Percentiles rank a stretch among this genome's conserved stretches.
These are phyloP conservation scores for Fusarium sp. DNA, from an alignment of 2,329 filamentous ascomycete species.

Conservation along the genomic window DNA sequence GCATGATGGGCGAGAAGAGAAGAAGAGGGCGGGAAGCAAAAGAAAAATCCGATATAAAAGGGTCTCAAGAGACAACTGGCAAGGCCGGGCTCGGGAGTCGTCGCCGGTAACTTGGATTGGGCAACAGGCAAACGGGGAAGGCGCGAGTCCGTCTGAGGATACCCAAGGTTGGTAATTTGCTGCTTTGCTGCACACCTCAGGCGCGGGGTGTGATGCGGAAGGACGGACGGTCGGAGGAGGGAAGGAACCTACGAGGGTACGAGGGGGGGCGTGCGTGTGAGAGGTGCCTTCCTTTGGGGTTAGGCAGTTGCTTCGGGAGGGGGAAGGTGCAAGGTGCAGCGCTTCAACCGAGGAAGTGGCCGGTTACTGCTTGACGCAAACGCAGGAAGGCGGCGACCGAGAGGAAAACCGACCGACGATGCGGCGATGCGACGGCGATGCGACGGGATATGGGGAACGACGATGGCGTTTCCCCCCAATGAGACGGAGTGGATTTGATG, in stretches of 20 bases:
- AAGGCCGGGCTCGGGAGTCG: slow-evolving; percentile 39
- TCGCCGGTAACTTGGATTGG: slow-evolving; percentile 30
- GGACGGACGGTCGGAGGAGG: slow-evolving; percentile 29
- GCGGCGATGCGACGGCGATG: slow-evolving; percentile 30
- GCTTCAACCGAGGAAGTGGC: slow-evolving; percentile 44
- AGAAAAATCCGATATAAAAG: slow-evolving; percentile 40
- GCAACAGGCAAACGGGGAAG: slow-evolving; percentile 25
- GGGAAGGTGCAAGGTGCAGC: slow-evolving; percentile 21
- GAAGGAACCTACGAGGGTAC: not conserved
- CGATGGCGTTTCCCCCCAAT: slow-evolving; percentile 39
- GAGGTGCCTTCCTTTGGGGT: slow-evolving; percentile 21
- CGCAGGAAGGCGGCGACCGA: slow-evolving; percentile 40
- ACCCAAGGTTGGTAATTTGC: not conserved
- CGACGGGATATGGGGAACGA: slow-evolving; percentile 34
- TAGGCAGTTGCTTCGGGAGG: slow-evolving; percentile 9
- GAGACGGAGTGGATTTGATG: slow-evolving; percentile 44
- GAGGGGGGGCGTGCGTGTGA: not conserved
- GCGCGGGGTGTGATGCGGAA: slow-evolving; percentile 24
- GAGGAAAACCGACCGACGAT: slow-evolving; percentile 40
- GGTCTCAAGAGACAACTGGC: slow-evolving; percentile 24
- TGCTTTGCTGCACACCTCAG: slow-evolving; percentile 19
- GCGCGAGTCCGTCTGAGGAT: slow-evolving; percentile 10
- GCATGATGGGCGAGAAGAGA: slow-evolving; percentile 44
- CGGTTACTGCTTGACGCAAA: slow-evolving; percentile 32
- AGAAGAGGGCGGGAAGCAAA: slow-evolving; percentile 39